phyloP scores from a whole-genome alignment of 2,329 filamentous ascomycete species.

The Talaromyces sp. region DNA sequence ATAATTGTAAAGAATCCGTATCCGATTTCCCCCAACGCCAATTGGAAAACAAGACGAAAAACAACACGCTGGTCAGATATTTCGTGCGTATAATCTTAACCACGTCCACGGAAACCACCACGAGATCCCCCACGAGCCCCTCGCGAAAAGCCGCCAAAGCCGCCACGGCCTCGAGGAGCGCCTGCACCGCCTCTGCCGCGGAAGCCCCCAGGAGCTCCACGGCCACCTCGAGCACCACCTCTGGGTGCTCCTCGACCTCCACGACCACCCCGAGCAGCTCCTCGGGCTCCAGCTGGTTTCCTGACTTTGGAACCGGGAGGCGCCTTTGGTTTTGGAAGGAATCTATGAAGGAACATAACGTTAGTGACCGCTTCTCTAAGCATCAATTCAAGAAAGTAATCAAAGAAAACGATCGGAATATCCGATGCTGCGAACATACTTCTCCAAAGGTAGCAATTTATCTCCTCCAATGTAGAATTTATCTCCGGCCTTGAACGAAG shows the following conservation, averaged over 20 bases:
- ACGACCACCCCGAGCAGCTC: conserved; percentile 44
- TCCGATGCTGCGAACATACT: conserved; percentile 41
- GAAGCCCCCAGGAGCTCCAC: conserved; percentile 14
- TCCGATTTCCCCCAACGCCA: conserved; percentile 38
- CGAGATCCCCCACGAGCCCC: conserved; percentile 32
- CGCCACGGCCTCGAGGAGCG: conserved; percentile 17
- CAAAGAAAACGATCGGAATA: neutral
- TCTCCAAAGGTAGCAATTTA: conserved; percentile 90
- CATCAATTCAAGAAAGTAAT: neutral
- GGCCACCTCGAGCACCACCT: conserved; percentile 37
- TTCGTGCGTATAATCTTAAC: conserved; percentile 20
- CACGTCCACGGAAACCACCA: conserved; percentile 25
- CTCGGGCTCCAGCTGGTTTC: conserved; percentile 58
- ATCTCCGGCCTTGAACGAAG: conserved; percentile 91
- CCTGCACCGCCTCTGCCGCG: conserved; percentile 10
- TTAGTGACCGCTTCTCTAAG: conserved; percentile 6
- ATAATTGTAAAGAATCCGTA: conserved; percentile 35
- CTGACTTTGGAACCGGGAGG: conserved; percentile 62
- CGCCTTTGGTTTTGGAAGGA: conserved; percentile 88
- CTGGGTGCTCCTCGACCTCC: conserved; percentile 45
- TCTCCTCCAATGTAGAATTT: conserved; percentile 95
- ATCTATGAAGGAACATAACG: conserved; percentile 44
- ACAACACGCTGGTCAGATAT: neutral
- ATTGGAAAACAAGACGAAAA: conserved; percentile 31
- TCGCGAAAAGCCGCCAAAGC: conserved; percentile 28